Base-by-base conservation (phyloP, 345 rosid species). In the Physaria fendleri region DNA sequence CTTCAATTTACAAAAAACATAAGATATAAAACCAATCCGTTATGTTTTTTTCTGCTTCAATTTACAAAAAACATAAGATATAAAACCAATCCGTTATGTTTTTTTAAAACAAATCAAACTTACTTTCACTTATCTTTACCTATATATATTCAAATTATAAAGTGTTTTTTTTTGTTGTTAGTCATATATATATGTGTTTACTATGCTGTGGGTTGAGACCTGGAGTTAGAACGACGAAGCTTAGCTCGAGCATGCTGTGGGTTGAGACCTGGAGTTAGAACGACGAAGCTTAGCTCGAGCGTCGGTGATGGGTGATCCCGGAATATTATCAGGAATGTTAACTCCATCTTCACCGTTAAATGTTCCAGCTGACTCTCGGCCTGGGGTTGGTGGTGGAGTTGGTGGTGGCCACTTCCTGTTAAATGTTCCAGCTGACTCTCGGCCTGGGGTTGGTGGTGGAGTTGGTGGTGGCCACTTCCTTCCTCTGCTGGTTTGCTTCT, bases 221-320 rank as follows among this genome's bases (percentile, higher is more conserved):
- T 70, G 10, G 69, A 70, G 59, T 22, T 71, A 41, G 74, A 63
- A 25, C 70, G 87, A 16, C 84, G 78, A 63, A 81, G 81, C 78
- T 63, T 72, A 22, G 63, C 53, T 2, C 77, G 79, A 49, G 75
- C 76, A 41, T 73, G n/a, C n/a, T n/a, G n/a, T n/a, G n/a, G 69
- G 32, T 22, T 63, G 69, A 38, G 74, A 15, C 25, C 65, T 70
- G 10, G 69, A 70, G 59, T 22, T 71, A 41, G 74, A 63, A 25
- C 70, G 87, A 16, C 84, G 78, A 63, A 81, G 81, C 78, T 63
- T 72, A 22, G 63, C 53, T 2, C 77, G 79, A 49, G 75, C 76
- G 38, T 73, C 78, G 4, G 65, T 72, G 17, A 44, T 41, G 43
- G 67, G 75, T 3, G 72, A 68, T 20, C 52, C 61, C 3, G 76